These are phyloP conservation scores for Cryptococcus sp. DNA, from an alignment of 1,284 basidiomycete species.

Conservation along the genomic window DNA sequence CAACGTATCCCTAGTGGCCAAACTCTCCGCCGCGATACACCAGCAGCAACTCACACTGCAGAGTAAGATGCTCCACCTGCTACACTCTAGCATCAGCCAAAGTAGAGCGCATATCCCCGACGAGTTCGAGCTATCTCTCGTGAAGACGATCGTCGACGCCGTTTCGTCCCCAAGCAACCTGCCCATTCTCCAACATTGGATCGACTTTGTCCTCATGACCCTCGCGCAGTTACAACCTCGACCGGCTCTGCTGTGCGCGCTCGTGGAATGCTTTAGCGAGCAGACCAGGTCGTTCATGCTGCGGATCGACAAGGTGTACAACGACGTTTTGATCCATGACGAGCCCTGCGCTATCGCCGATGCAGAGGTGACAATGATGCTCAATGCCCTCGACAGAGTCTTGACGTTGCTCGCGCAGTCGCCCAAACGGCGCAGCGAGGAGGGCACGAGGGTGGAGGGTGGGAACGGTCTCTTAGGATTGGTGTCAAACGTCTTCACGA, in stretches of 20 bases:
- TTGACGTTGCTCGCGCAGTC: slow-evolving; percentile 61
- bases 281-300: slow-evolving; percentile 63
- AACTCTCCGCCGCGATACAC: slow-evolving; percentile 74
- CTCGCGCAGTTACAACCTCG: slow-evolving; percentile 76
- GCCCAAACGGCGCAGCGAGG: slow-evolving; percentile 26
- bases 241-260: slow-evolving; percentile 68
- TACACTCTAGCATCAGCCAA: slow-evolving; percentile 79
- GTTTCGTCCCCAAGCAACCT: slow-evolving; percentile 70
- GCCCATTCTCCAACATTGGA: slow-evolving; percentile 87
- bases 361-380: slow-evolving; percentile 77
- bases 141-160: slow-evolving; percentile 78
- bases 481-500: slow-evolving; percentile 53
- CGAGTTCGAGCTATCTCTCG: slow-evolving; percentile 58
- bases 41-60: slow-evolving; percentile 73
- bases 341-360: slow-evolving; percentile 62
- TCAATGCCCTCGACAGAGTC: slow-evolving; percentile 79
- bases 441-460: slow-evolving; percentile 54
- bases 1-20: slow-evolving; percentile 71
- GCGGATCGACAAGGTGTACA: slow-evolving; percentile 53
- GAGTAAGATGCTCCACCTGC: slow-evolving; percentile 86
- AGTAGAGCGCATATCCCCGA: not conserved
- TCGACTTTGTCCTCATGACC: slow-evolving; percentile 92
- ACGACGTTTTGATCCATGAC: slow-evolving; percentile 49
- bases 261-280: slow-evolving; percentile 77
- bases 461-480: slow-evolving; percentile 55